phyloP scores from a whole-genome alignment of 306 rosid species.

The Dryas alaskensis region DNA sequence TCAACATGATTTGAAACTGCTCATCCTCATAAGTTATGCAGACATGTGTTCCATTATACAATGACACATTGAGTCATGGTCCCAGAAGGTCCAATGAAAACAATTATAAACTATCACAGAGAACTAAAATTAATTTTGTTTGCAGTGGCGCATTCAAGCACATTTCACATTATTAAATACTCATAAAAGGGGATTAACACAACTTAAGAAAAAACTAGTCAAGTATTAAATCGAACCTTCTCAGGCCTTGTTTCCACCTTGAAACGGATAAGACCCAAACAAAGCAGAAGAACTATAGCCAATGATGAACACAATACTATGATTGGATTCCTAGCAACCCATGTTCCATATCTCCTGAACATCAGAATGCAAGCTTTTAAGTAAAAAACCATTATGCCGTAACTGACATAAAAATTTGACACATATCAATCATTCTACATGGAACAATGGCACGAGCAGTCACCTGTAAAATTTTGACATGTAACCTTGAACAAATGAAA shows the following conservation, averaged over 20 bases:
- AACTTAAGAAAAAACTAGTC: slow-evolving; percentile 18
- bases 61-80: not conserved
- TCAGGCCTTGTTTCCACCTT: slow-evolving; percentile 96
- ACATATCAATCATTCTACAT: not conserved
- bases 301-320: slow-evolving; percentile 67
- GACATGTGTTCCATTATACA: not conserved
- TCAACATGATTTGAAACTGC: not conserved
- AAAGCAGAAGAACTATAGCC: slow-evolving; percentile 69
- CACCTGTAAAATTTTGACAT: slow-evolving; percentile 84
- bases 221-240: slow-evolving; percentile 51
- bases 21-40: not conserved
- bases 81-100: not conserved
- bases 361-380: slow-evolving; percentile 13
- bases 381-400: slow-evolving; percentile 35
- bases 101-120: not conserved
- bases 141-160: not conserved
- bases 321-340: slow-evolving; percentile 84
- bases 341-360: slow-evolving; percentile 81
- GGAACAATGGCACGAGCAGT: slow-evolving; percentile 27
- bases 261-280: slow-evolving; percentile 83
- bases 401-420: slow-evolving; percentile 8
- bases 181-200: not conserved
- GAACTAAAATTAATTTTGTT: not conserved
- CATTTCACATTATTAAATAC: not conserved
- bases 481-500: slow-evolving; percentile 88